Conservation (phyloP, 768 basidiomycete genomes). For the Suillus variegatus region DNA sequence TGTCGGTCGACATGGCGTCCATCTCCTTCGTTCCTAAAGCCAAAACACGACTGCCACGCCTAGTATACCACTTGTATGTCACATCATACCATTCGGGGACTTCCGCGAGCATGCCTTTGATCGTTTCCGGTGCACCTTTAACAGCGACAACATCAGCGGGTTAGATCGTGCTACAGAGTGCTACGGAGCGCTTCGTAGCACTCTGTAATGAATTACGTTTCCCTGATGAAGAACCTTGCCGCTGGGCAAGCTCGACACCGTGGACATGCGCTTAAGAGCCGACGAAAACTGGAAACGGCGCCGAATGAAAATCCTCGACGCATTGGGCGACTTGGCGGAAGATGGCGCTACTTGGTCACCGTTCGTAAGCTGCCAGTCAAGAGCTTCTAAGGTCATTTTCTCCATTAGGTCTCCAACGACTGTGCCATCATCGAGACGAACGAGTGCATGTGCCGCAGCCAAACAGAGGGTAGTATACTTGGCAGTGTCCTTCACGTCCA, state of each 20-base stretch:
- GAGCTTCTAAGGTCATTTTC: slow-evolving; percentile 88
- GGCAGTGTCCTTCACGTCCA: slow-evolving; percentile 75
- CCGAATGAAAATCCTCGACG: slow-evolving; percentile 68
- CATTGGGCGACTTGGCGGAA: slow-evolving; percentile 49
- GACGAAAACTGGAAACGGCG: slow-evolving; percentile 98
- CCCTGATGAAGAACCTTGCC: slow-evolving; percentile 62
- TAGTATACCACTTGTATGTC: slow-evolving; percentile 93
- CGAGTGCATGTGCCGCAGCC: slow-evolving; percentile 93
- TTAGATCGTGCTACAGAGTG: too few relatives aligned
- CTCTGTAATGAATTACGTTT: too few relatives aligned
- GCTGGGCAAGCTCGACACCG: slow-evolving; percentile 68
- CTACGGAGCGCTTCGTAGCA: too few relatives aligned
- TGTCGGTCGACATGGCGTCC: slow-evolving; percentile 67
- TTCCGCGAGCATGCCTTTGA: slow-evolving; percentile 77
- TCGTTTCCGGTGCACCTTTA: slow-evolving; percentile 97
- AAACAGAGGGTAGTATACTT: slow-evolving; percentile 84
- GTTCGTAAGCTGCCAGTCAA: slow-evolving; percentile 83
- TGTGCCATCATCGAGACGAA: slow-evolving; percentile 90
- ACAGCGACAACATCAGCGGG: too few relatives aligned
- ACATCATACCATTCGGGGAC: slow-evolving; percentile 87
- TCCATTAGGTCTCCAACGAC: slow-evolving; percentile 99
- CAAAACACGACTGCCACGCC: slow-evolving; percentile 90
- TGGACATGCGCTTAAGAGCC: slow-evolving; percentile 97
- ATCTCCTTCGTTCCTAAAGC: slow-evolving; percentile 89
- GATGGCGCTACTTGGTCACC: slow-evolving; percentile 75